Conservation (phyloP, 2,329 filamentous ascomycete species). For the Fusarium redolens region DNA sequence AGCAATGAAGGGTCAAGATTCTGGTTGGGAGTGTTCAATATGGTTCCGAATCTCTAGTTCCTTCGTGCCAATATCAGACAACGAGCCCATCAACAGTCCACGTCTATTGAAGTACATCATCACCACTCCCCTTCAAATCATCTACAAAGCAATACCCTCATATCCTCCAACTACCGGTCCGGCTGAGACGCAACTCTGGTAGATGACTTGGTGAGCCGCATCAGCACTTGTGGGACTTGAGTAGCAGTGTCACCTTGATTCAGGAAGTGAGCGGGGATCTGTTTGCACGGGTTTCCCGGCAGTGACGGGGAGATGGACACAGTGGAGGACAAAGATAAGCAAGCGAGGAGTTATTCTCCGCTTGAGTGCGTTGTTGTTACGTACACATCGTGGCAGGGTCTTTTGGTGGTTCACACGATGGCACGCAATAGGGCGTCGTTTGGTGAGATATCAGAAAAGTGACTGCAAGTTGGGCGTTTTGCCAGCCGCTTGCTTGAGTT, state of each 20-base stretch:
- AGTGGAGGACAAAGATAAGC: constrained; percentile 13
- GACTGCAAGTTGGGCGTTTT: not conserved
- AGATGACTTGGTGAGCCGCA: constrained; percentile 18
- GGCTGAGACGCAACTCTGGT: not conserved
- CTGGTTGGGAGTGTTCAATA: not conserved
- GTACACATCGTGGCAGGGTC: constrained; percentile 19
- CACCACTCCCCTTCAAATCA: not conserved
- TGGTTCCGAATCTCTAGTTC: not conserved
- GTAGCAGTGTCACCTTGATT: not conserved
- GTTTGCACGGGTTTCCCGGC: constrained; percentile 21
- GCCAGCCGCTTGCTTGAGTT: not conserved
- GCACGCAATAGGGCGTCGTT: constrained; percentile 16
- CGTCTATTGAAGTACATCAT: not conserved
- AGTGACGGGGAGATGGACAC: constrained; percentile 9
- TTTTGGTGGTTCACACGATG: constrained; percentile 16
- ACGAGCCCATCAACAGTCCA: not conserved
- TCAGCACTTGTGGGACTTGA: constrained; percentile 7
- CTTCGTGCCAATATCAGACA: not conserved
- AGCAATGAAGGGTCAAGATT: no score
- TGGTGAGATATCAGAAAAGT: not conserved
- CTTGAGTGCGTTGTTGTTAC: constrained; percentile 32
- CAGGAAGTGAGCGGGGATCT: constrained; percentile 1
- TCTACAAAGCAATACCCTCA: not conserved
- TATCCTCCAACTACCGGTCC: not conserved
- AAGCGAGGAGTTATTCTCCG: constrained; percentile 21